A percentile compares a stretch with the other conserved stretches of the same genome.
Evolutionary conservation across 345 rosid genomes (phyloP).

Genomic region (Ceriops decandra): DNA sequence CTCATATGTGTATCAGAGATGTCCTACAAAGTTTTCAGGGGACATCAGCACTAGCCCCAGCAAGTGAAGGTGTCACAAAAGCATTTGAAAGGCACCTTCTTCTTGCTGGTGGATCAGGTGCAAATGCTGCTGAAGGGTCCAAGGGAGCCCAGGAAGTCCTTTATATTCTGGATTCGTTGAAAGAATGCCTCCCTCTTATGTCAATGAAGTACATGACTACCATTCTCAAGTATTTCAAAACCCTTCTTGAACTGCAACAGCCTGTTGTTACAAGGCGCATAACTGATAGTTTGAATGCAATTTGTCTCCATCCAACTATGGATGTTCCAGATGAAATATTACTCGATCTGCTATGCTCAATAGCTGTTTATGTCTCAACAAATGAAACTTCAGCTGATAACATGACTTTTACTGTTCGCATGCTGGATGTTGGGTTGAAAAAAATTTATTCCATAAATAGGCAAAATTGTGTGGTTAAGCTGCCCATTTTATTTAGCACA

Average conservation of each 20-base stretch:
- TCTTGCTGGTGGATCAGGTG: slow-evolving; percentile 61
- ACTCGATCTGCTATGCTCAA: slow-evolving; percentile 53
- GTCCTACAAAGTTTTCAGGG: slow-evolving; percentile 54
- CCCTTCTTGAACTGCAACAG: slow-evolving; percentile 54
- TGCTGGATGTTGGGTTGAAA: slow-evolving; percentile 69
- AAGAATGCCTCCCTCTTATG: slow-evolving; percentile 77
- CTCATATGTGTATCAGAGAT: slow-evolving; percentile 55
- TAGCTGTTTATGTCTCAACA: slow-evolving; percentile 49
- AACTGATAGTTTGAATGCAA: slow-evolving; percentile 58
- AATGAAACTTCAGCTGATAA: slow-evolving; percentile 66
- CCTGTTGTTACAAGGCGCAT: slow-evolving; percentile 65
- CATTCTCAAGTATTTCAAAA: slow-evolving; percentile 60
- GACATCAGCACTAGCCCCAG: slow-evolving; percentile 42
- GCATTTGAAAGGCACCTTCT: slow-evolving; percentile 62
- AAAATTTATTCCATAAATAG: slow-evolving; percentile 63
- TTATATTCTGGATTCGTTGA: slow-evolving; percentile 57
- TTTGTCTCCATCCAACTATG: slow-evolving; percentile 49
- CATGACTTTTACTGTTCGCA: slow-evolving; percentile 67
- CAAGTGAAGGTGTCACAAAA: slow-evolving; percentile 68
- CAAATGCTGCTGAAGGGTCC: slow-evolving; percentile 43
- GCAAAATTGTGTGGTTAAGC: slow-evolving; percentile 62
- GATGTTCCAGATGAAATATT: slow-evolving; percentile 65
- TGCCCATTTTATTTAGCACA: slow-evolving; percentile 63
- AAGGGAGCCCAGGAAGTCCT: slow-evolving; percentile 80
- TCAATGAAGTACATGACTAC: slow-evolving; percentile 44